Evolutionary conservation across 2,329 filamentous ascomycete genomes (phyloP).

Genomic region (Whalleya microplaca): DNA sequence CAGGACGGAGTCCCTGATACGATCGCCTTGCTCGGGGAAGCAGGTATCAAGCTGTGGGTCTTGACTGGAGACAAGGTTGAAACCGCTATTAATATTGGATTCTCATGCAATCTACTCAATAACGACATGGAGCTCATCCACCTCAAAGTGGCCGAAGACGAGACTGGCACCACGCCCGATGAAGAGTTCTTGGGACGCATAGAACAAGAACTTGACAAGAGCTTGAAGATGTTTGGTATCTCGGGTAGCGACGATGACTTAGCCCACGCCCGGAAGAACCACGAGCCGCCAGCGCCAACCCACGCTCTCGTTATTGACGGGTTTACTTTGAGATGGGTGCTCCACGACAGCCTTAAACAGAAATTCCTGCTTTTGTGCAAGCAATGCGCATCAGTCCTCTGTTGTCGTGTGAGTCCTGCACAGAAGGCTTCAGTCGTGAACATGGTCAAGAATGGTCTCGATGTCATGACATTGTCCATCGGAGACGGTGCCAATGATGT

Average conservation of each 20-base stretch:
- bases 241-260: conserved; percentile 87
- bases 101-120: conserved; percentile 95
- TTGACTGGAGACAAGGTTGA: conserved; percentile 98
- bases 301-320: conserved; percentile 95
- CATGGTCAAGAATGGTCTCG: conserved; percentile 92
- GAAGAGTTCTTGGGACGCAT: conserved; percentile 60
- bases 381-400: conserved; percentile 93
- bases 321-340: conserved; percentile 85
- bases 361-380: conserved; percentile 96
- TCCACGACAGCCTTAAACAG: conserved; percentile 81
- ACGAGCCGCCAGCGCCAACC: conserved; percentile 83
- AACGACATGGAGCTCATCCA: conserved; percentile 98
- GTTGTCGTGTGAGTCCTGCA: conserved; percentile 93
- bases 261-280: conserved; percentile 74
- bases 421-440: conserved; percentile 97
- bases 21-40: conserved; percentile 85
- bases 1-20: conserved; percentile 97
- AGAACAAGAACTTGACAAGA: conserved; percentile 73
- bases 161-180: conserved; percentile 51
- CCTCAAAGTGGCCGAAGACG: conserved; percentile 80
- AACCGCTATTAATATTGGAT: conserved; percentile 99
- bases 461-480: conserved; percentile 94
- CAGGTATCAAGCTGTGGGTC: conserved; percentile 98
- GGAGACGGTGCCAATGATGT: conserved; percentile 96
- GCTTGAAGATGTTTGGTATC: conserved; percentile 74